phyloP scores from a whole-genome alignment of 2,329 filamentous ascomycete species.

The Kalmusia sp. region DNA sequence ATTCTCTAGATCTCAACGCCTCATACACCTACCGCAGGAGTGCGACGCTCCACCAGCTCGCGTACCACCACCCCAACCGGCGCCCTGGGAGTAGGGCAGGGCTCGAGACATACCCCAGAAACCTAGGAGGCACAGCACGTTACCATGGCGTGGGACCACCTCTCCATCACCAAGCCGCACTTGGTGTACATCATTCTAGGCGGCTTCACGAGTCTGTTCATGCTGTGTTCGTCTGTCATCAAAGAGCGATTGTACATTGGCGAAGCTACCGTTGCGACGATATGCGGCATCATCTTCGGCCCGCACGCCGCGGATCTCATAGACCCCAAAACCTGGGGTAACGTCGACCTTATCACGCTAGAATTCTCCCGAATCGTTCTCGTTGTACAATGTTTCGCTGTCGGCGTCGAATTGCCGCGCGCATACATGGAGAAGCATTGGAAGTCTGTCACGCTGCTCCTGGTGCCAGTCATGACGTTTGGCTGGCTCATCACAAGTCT shows the following conservation, averaged over 20 bases:
- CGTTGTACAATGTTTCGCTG: slow-evolving; percentile 90
- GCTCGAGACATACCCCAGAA: slow-evolving; percentile 4
- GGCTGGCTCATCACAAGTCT: slow-evolving; percentile 93
- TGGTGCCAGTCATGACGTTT: slow-evolving; percentile 96
- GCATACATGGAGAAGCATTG: slow-evolving; percentile 99
- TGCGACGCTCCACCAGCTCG: not conserved
- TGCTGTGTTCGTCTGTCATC: slow-evolving; percentile 97
- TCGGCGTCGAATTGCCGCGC: slow-evolving; percentile 88
- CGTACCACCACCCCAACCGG: not conserved
- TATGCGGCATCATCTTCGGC: slow-evolving; percentile 88
- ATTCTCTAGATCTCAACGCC: not conserved
- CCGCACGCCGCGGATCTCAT: slow-evolving; percentile 84
- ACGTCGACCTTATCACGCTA: slow-evolving; percentile 83
- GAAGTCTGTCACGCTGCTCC: slow-evolving; percentile 85
- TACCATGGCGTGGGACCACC: slow-evolving; percentile 78
- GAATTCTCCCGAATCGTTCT: slow-evolving; percentile 90
- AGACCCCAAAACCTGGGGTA: slow-evolving; percentile 77
- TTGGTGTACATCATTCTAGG: slow-evolving; percentile 98
- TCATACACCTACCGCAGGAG: slow-evolving; percentile 1
- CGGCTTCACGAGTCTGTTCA: slow-evolving; percentile 96
- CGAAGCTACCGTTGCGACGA: slow-evolving; percentile 91
- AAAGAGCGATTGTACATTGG: slow-evolving; percentile 99
- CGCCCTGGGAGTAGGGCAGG: not conserved
- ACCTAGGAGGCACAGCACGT: slow-evolving; percentile 13
- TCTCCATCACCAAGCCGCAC: slow-evolving; percentile 91